A percentile compares a stretch with the other conserved stretches of the same genome.
phyloP scores from a whole-genome alignment of 441 rosid genomes.

The Gossypium lobatum region DNA sequence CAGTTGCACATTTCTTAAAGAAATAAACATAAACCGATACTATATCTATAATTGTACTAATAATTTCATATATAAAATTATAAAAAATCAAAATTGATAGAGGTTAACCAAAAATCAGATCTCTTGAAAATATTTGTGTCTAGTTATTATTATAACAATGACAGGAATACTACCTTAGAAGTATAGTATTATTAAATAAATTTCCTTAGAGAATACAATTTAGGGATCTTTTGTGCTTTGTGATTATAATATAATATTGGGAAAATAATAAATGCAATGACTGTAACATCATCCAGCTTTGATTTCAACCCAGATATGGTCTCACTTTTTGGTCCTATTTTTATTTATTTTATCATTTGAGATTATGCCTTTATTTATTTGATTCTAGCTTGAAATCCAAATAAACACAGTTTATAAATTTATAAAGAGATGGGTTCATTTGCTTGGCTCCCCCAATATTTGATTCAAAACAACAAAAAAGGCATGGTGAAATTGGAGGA shows the following conservation, averaged over 20 bases:
- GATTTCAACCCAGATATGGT: not conserved
- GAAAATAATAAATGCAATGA: not conserved
- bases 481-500: not conserved
- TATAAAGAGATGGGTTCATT: not conserved
- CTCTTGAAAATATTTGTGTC: too few relatives aligned
- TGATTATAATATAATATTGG: not conserved
- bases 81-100: too few relatives aligned
- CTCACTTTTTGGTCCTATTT: not conserved
- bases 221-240: not conserved
- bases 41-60: too few relatives aligned
- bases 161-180: too few relatives aligned
- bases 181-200: too few relatives aligned
- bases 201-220: not conserved
- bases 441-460: not conserved
- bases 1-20: rapidly evolving
- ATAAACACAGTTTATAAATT: not conserved
- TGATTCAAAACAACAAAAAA: not conserved
- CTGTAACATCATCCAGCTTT: not conserved
- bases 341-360: not conserved
- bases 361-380: too few relatives aligned
- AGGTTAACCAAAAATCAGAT: too few relatives aligned
- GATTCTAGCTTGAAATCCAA: not conserved
- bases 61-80: too few relatives aligned
- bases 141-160: too few relatives aligned
- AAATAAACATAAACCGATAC: too few relatives aligned